Conservation (phyloP, 345 rosid species). For the Arabidopsis arenosa region DNA sequence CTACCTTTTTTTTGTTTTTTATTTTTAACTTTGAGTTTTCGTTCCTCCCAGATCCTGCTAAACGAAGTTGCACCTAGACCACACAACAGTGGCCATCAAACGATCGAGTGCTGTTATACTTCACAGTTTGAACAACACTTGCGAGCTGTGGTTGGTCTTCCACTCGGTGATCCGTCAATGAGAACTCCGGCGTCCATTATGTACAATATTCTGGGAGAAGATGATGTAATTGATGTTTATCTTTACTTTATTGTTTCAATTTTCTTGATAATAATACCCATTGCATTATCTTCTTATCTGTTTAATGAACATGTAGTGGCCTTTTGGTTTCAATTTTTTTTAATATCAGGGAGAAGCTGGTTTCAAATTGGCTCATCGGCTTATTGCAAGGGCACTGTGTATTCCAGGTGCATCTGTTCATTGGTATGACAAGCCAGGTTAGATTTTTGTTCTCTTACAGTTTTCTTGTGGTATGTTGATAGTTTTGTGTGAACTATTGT, state of each 20-base stretch:
- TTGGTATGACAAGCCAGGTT: conserved; percentile 99
- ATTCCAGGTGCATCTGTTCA: conserved; percentile 81
- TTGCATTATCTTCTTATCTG: neutral
- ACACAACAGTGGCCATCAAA: conserved; percentile 98
- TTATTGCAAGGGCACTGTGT: conserved; percentile 68
- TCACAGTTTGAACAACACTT: conserved; percentile 94
- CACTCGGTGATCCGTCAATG: conserved; percentile 98
- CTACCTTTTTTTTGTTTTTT: conserved; percentile 1
- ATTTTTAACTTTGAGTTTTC: conserved; percentile 29
- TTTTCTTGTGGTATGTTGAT: conserved; percentile 15
- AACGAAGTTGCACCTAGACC: conserved; percentile 99
- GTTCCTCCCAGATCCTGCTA: conserved; percentile 63
- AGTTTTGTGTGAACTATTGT: neutral
- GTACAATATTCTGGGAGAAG: conserved; percentile 95
- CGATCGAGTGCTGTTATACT: conserved; percentile 93
- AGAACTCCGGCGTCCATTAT: conserved; percentile 87
- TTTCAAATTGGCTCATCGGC: conserved; percentile 64
- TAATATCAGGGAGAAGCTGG: conserved; percentile 80
- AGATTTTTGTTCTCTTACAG: conserved; percentile 23
- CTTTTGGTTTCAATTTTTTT: conserved; percentile 11
- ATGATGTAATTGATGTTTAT: conserved; percentile 54
- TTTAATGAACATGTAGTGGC: conserved; percentile 8
- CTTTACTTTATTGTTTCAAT: conserved; percentile 6
- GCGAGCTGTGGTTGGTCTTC: conserved; percentile 90
- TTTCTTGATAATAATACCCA: neutral